Conservation (phyloP, 371 early-diverging fungal genomes). For the Coemansia sp. region DNA sequence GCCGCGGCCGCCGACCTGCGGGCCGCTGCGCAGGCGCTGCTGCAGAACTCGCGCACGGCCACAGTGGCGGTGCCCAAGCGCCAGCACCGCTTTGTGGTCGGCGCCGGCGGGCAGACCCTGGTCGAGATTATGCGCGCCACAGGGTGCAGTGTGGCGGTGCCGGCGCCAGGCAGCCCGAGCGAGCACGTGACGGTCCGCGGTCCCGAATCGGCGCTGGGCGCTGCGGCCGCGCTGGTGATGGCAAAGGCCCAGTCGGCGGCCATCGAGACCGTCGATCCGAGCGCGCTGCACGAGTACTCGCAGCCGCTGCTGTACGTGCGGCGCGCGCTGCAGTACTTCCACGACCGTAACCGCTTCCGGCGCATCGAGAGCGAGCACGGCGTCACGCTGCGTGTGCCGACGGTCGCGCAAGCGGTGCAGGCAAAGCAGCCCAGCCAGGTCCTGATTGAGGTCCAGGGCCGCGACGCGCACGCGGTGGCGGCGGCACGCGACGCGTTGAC, state of each 20-base stretch:
- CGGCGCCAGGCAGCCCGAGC: conserved; percentile 65
- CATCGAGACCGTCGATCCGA: conserved; percentile 43
- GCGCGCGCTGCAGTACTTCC: conserved; percentile 63
- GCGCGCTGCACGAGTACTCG: conserved; percentile 54
- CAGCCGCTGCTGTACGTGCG: conserved; percentile 59
- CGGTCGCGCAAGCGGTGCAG: conserved; percentile 22
- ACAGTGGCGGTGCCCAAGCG: conserved; percentile 77
- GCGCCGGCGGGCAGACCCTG: conserved; percentile 75
- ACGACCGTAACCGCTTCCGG: conserved; percentile 57
- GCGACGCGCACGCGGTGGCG: conserved; percentile 55
- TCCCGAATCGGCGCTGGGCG: conserved; percentile 62
- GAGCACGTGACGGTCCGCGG: conserved; percentile 82
- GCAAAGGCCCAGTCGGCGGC: conserved; percentile 72
- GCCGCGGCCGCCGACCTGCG: conserved; percentile 64
- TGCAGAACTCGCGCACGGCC: conserved; percentile 62
- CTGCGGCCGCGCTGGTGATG: conserved; percentile 72
- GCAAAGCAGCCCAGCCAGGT: conserved; percentile 24
- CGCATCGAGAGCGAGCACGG: conserved; percentile 66
- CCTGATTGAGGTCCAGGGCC: conserved; percentile 63
- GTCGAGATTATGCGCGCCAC: conserved; percentile 77
- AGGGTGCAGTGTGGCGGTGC: conserved; percentile 81
- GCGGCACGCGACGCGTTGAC: conserved; percentile 57
- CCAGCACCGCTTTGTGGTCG: conserved; percentile 88
- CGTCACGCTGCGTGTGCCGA: conserved; percentile 61
- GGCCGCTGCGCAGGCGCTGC: conserved; percentile 59